phyloP scores from a whole-genome alignment of 768 basidiomycete species.

The Gelatoporia subvermispora region DNA sequence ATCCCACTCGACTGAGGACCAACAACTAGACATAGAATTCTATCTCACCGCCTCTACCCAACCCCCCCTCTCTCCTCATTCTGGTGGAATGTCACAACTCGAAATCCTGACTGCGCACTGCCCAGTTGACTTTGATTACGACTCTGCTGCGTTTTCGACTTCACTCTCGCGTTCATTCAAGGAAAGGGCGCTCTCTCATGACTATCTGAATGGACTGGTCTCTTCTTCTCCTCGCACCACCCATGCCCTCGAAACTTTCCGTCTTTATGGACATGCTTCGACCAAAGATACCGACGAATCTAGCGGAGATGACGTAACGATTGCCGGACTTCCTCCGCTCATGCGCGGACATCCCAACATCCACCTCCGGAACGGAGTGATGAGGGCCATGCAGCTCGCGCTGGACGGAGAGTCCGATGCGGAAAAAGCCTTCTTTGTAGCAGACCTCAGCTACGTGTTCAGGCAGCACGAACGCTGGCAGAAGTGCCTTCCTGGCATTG shows the following conservation, averaged over 20 bases:
- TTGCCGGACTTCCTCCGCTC: slow-evolving; percentile 64
- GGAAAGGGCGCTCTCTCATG: slow-evolving; percentile 19
- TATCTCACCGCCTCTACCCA: slow-evolving; percentile 6
- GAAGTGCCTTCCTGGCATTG: slow-evolving; percentile 71
- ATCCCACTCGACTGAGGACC: too few species aligned
- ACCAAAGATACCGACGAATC: slow-evolving; percentile 9
- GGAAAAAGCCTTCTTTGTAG: slow-evolving; percentile 95
- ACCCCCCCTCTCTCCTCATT: not conserved
- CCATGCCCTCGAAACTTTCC: slow-evolving; percentile 6
- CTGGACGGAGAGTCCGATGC: slow-evolving; percentile 61
- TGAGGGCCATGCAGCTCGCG: slow-evolving; percentile 51
- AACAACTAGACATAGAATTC: slow-evolving; percentile 18
- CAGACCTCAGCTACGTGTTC: slow-evolving; percentile 86
- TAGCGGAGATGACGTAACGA: slow-evolving; percentile 40
- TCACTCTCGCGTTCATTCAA: slow-evolving; percentile 16
- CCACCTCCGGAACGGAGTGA: slow-evolving; percentile 74
- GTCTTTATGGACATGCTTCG: not conserved
- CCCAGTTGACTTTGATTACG: slow-evolving; percentile 27
- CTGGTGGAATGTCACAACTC: slow-evolving; percentile 50
- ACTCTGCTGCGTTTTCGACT: slow-evolving; percentile 18
- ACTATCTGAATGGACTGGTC: slow-evolving; percentile 15
- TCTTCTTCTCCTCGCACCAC: slow-evolving; percentile 6
- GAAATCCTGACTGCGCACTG: slow-evolving; percentile 39
- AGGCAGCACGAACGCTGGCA: slow-evolving; percentile 82
- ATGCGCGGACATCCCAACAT: slow-evolving; percentile 64